Evolutionary conservation across 768 basidiomycete species (phyloP), one percentile per base, ranked within the genome.

Genomic region (Sutorius australiensis): DNA sequence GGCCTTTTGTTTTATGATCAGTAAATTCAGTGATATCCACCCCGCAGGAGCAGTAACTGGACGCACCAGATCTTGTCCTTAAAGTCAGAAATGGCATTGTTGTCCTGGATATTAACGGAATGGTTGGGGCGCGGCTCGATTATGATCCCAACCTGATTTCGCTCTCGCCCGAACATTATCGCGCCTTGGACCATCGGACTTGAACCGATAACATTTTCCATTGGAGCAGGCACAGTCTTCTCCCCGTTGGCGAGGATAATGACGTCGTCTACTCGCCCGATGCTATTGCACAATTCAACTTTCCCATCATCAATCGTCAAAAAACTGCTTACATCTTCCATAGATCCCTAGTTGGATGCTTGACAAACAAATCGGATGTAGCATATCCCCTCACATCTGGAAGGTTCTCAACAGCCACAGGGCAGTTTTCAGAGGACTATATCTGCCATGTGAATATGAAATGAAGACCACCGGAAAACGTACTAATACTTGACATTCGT

Each of bases 341-440:
- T 16, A 75, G 59, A 13, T 69, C 63, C 4, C 68, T 71, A 6
- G 71, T 74, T 1, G 79, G 76, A 54, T 80, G 79, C 24, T 65
- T 68, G 32, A 71, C 13, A 53, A 74, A 77, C 8, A 77, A 58
- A 61, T 80, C 79, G 3, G 70, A 72, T 9, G 72, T 77, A 2
- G 72, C 72, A 44, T 78, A 79, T 12, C 77, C 77, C 40, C 57
- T 62, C 5, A 66, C 63, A 34, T 79, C 70, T 3, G 59, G 54
- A 5, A 76, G 24, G 44, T 77, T 77, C 27, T 71, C 67, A 3
- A 72, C 58, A 3, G 67, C 60, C 1, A 65, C 24, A 24, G 4
- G 24, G 24, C 4, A 4, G 4, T 4, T 24, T 24, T 24, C 24
- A 24, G 24, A 24, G 24, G 24, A 24, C 24, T 24, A 24, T 4